Percentiles rank a stretch among this genome's conserved stretches.
These are phyloP conservation scores for Pugionium dolabratum DNA, from an alignment of 345 rosid species.

Conservation along the genomic window DNA sequence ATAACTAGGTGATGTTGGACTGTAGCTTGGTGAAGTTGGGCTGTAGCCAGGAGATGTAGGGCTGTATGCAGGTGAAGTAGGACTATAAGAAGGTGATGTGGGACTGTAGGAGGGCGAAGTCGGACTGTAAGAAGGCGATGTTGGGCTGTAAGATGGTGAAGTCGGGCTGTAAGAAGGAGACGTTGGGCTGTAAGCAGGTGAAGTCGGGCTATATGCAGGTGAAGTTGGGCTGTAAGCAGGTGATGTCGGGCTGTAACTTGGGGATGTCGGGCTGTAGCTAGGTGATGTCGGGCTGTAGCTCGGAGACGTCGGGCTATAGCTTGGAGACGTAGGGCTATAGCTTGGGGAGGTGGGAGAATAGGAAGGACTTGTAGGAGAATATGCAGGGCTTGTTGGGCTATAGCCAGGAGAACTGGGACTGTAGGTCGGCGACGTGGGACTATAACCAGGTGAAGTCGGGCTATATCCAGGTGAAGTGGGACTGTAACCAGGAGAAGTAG, in stretches of 20 bases:
- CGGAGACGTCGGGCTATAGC: constrained; percentile 79
- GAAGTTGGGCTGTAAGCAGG: constrained; percentile 78
- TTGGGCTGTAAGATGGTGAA: constrained; percentile 80
- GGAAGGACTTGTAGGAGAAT: constrained; percentile 70
- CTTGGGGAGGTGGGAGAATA: constrained; percentile 73
- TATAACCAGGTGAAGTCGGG: constrained; percentile 80
- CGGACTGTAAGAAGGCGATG: constrained; percentile 84
- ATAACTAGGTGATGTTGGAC: constrained; percentile 79
- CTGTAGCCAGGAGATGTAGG: constrained; percentile 81
- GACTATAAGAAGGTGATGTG: constrained; percentile 75
- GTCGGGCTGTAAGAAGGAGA: constrained; percentile 87
- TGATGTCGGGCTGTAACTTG: constrained; percentile 72
- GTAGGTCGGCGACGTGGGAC: constrained; percentile 87
- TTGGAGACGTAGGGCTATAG: constrained; percentile 82
- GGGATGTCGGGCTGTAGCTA: constrained; percentile 78
- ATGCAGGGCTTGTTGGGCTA: constrained; percentile 86
- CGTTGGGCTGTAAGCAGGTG: constrained; percentile 80
- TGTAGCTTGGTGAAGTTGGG: constrained; percentile 79
- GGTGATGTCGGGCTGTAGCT: constrained; percentile 86
- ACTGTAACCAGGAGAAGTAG: constrained; percentile 78
- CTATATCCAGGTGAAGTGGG: constrained; percentile 86
- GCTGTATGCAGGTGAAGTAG: constrained; percentile 83
- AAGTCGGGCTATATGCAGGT: constrained; percentile 72
- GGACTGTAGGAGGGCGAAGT: constrained; percentile 81
- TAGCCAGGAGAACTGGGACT: constrained; percentile 88